These are phyloP conservation scores for Taxillus chinensis DNA, from an alignment of 164 flowering plant genomes.

Conservation along the genomic window DNA sequence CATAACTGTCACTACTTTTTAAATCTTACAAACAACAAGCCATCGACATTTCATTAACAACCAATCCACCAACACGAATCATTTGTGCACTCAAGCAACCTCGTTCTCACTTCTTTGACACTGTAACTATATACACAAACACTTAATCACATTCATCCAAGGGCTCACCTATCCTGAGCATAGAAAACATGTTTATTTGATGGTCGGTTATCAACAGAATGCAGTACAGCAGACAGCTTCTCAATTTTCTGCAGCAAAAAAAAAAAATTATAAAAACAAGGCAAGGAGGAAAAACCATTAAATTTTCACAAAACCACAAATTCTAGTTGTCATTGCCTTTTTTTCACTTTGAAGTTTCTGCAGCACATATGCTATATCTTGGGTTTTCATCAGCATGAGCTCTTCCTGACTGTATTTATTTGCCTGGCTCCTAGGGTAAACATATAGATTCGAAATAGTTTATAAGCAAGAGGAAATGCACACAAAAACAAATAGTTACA, in stretches of 20 bases:
- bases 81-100: too few species aligned
- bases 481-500: background rate
- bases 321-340: constrained; percentile 28
- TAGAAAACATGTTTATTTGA: constrained; percentile 54
- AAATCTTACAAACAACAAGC: too few species aligned
- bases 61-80: too few species aligned
- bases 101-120: too few species aligned
- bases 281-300: background rate
- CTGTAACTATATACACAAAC: too few species aligned
- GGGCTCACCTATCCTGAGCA: constrained; percentile 71
- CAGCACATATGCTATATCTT: constrained; percentile 69
- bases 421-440: constrained; percentile 42
- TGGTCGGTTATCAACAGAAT: constrained; percentile 40
- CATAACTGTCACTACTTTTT: too few species aligned
- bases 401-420: constrained; percentile 65
- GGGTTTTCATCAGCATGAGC: constrained; percentile 85
- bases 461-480: background rate
- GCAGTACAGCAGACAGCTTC: constrained; percentile 47
- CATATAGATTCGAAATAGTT: background rate
- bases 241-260: constrained; percentile 62
- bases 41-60: too few species aligned
- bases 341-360: constrained; percentile 76
- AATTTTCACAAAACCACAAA: background rate
- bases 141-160: too few species aligned
- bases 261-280: constrained; percentile 5